Evolutionary conservation across 805 yeast genomes (phyloP), one percentile per base, ranked within the genome.

Genomic region (Saccharomycopsis fermentans): DNA sequence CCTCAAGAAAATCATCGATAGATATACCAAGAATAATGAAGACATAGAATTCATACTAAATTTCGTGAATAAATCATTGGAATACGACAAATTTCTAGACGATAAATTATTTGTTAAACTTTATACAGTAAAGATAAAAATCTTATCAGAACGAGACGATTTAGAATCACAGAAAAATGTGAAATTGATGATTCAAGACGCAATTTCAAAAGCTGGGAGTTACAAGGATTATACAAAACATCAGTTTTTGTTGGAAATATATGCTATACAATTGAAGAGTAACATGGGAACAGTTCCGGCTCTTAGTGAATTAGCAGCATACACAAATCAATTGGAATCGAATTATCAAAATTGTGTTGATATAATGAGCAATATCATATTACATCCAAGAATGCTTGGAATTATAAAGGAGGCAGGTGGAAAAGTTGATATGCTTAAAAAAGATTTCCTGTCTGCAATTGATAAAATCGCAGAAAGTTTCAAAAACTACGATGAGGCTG

Each of bases 351-450:
- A 79, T 60, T 74, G 84, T 0, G 63, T 72, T n/a, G 63, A 69
- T 5, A 72, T 83, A 21, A 77, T 79, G 48, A 40, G 52, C 6
- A 74, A 83, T 0, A 86, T 88, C 1, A 83, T 86, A 2, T 86
- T 90, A 0, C 95, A 89, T 65, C 90, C 95, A 1, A 74, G 78
- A 54, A 82, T 86, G 29, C 74, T 83, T 69, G 96, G 92, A 1
- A 79, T 84, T n/a, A 78, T 88, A 27, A 77, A 81, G 61, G 92
- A 87, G 67, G 83, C 89, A 63, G 88, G 90, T 0, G 96, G 90
- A 1, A 78, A 81, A 56, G 76, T 87, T 62, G 77, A 80, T 55
- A 82, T 87, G 77, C 74, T 79, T 60, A 77, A 80, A 54, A 78
- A 77, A 14, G 80, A 82, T 61, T 87, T 78, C 74, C 81, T 77